These are phyloP conservation scores for Fusarium verticillioides DNA, from an alignment of 2,329 filamentous ascomycete genomes.

Conservation along the genomic window DNA sequence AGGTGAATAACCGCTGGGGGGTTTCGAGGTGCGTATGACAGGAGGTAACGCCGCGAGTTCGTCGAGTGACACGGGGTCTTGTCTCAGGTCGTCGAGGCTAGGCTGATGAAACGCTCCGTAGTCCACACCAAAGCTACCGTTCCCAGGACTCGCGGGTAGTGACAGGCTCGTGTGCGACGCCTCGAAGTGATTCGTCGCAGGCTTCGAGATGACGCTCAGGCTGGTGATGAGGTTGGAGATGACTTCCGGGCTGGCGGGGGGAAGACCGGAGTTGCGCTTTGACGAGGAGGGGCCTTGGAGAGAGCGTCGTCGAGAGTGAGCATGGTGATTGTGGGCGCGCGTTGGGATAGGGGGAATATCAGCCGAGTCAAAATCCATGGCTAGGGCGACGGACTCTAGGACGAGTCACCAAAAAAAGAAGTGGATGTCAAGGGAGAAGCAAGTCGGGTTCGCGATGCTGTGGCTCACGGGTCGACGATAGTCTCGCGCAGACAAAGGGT, in stretches of 20 bases:
- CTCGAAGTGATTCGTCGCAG: constrained; percentile 77
- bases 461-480: neutral
- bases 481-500: constrained; percentile 22
- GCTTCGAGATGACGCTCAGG: constrained; percentile 73
- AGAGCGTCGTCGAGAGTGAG: constrained; percentile 30
- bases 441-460: neutral
- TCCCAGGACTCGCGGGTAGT: constrained; percentile 53
- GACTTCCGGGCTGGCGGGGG: constrained; percentile 72
- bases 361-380: constrained; percentile 46
- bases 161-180: constrained; percentile 57
- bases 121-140: constrained; percentile 75
- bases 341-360: constrained; percentile 49
- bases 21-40: constrained; percentile 83
- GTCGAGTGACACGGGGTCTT: constrained; percentile 62
- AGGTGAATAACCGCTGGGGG: constrained; percentile 78
- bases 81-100: constrained; percentile 59
- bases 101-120: constrained; percentile 73
- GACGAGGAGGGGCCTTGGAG: constrained; percentile 26
- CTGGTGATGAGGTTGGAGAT: constrained; percentile 77
- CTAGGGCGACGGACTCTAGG: constrained; percentile 25
- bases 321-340: constrained; percentile 37
- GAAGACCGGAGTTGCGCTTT: constrained; percentile 42
- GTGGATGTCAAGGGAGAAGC: constrained; percentile 32
- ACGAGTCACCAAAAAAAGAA: constrained; percentile 12
- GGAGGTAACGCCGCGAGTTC: constrained; percentile 73